A percentile compares a stretch with the other conserved stretches of the same genome.
Conservation (phyloP, 352 stramenopile species). For the Globisporangium carolinianum region DNA sequence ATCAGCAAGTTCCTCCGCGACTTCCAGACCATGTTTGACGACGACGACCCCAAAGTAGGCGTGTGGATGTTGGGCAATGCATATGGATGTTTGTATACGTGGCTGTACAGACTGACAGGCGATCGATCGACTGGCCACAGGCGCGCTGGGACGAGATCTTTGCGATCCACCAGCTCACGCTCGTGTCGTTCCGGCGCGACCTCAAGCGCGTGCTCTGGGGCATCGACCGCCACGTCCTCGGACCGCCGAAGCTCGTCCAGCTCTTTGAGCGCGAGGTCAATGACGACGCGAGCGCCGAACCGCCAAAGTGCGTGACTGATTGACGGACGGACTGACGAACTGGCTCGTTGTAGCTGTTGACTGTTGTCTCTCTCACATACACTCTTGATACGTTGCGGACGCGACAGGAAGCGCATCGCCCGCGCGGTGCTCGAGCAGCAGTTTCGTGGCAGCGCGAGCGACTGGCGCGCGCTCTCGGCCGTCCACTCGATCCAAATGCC, state of each 20-base stretch:
- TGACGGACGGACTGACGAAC: too few relatives aligned
- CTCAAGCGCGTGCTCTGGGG: slow-evolving; percentile 49
- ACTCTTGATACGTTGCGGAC: background rate
- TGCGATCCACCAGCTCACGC: slow-evolving; percentile 27
- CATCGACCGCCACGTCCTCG: slow-evolving; percentile 45
- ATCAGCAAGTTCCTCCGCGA: slow-evolving; percentile 39
- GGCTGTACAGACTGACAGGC: too few relatives aligned
- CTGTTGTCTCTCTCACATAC: background rate
- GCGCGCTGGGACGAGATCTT: slow-evolving; percentile 48
- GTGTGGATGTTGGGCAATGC: background rate
- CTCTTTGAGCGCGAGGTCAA: slow-evolving; percentile 18
- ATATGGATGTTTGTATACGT: background rate
- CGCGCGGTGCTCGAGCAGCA: slow-evolving; percentile 25
- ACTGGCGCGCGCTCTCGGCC: slow-evolving; percentile 31
- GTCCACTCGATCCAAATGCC: slow-evolving; percentile 18
- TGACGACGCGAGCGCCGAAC: too few relatives aligned
- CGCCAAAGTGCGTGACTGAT: slow-evolving; percentile 5
- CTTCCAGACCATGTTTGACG: slow-evolving; percentile 46
- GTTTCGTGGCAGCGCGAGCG: slow-evolving; percentile 18
- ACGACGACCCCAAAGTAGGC: slow-evolving; percentile 53
- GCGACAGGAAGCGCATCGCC: slow-evolving; percentile 7
- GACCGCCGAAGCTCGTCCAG: slow-evolving; percentile 46
- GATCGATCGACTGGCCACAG: slow-evolving; percentile 13
- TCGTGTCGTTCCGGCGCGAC: slow-evolving; percentile 53
- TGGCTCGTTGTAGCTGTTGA: too few relatives aligned